Evolutionary conservation across 1,284 basidiomycete species (phyloP), one percentile per base, ranked within the genome.

Genomic region (Pholiota adiposa): DNA sequence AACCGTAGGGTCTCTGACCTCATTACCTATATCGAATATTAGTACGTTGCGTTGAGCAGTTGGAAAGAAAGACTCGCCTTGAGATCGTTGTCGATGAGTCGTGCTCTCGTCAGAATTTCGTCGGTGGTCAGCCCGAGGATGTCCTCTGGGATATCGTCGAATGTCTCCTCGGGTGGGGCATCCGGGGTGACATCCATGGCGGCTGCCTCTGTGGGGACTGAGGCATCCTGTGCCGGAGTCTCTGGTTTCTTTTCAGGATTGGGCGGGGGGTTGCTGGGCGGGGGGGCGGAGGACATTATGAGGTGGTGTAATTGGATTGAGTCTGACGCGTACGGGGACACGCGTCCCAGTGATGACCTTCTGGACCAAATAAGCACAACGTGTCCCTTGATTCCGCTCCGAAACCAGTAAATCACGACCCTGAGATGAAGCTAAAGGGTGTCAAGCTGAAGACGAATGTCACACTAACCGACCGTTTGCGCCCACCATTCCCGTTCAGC

Each of bases 81-180:
- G 70, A 97, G 88, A 70, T 98, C 96, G 70, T 97, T 97, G 63
- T 98, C 96, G 68, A 98, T 93, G 64, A 97, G 82, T 61, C 94
- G 83, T 77, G 88, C 91, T 75, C 95, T 86, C 60, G 94, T 94
- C 62, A 88, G 74, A 65, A 97, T 92, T 66, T 96, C 94, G 56
- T 96, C 93, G 1, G 91, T 88, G 59, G 79, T 83, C 50, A 92
- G 75, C 33, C 83, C 75, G 74, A 87, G 78, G 66, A 96, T 88
- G 25, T 96, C 93, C 65, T 88, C 87, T 1, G 93, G 92, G 60
- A 95, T 90, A 70, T 94, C 92, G 23, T 84, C 86, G 87, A 89
- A 94, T 55, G 85, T 89, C 72, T 93, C 92, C 71, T 89, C 90
- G 14, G 80, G 75, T 1, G 86, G 86, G 41, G 79, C 78, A 70